Base-by-base conservation (phyloP, 768 basidiomycete species). In the Phanerochaete sordida region DNA sequence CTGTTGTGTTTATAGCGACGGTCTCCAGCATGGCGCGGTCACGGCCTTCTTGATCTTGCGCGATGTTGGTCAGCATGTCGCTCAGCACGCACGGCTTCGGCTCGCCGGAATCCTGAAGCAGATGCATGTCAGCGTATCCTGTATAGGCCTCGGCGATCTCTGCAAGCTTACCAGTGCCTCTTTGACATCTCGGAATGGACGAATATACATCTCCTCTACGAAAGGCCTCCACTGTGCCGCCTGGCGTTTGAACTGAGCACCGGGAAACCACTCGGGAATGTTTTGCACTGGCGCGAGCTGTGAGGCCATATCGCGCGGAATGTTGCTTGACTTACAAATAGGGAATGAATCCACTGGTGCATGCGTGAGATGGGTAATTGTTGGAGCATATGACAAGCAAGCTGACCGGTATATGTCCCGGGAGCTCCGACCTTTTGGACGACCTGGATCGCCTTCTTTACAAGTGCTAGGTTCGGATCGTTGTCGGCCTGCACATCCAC, bases 261-360 rank as follows among this genome's bases (percentile, higher is more conserved):
- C 67, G 54, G 66, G 67, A 33, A 65, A 43, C 67, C 67, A 66
- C 24, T 31, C 39, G 1, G 66, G 67, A 33, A 68, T 13, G 48
- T 68, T 57, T 46, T 66, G 65, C 26, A 8, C 31, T 28, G 30
- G 1, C 9, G 33, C 15, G 9, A 23, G 19, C n/a, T 21, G 21
- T 47, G 3, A 47, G 46, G 28, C 1, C 26, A 24, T 8, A 23
- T n/a, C 11, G 3, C 27, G 5, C 13, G 11, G 19, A 12, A 23
- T 11, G n/a, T 2, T 30, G 23, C 7, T n/a, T 21, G 30, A 50
- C 55, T 56, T 16, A 61, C 60, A 50, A 30, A 61, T 56, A 1
- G 60, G n/a, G 1, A 61, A 46, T 11, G 48, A 51, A 47, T 64
- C 60, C 7, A 64, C 61, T 26, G 59, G 9, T 24, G 33, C 61